Evolutionary conservation across 164 flowering plant genomes (phyloP), one percentile per base, ranked within the genome.

Genomic region (Tinospora cordifolia): DNA sequence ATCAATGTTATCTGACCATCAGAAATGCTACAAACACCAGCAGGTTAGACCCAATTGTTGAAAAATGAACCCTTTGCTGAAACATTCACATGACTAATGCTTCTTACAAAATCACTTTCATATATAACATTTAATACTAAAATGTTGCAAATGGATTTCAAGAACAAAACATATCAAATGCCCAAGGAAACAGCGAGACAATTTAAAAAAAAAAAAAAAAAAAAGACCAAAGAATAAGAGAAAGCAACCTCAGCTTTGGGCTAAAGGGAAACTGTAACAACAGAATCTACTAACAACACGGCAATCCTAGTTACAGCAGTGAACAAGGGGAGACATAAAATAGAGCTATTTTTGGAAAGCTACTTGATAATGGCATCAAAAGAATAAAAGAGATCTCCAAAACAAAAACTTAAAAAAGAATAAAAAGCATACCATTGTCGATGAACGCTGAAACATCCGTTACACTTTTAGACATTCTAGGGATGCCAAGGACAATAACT

Each of bases 1-100:
- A 87, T 73, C 59, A 34, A 10, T 60, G 78, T 80, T 60, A 83
- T 81, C 75, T 90, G 84, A 74, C 95, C 91, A 81, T 87, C 90
- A 71, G 70, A 49, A 60, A 95, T 84, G 79, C 99, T 95, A 76
- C 83, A 85, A 66, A 54, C 73, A 76, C 74, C 34, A 70, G 26
- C 30, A n/a, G 69, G 60, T 54, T 72, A 72, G 14, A 78, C 10
- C n/a, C 13, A 2, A 8, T 13, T 54, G 59, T 54, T 54, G 59
- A 54, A 13, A 7, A 54, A 10, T 15, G 15, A 6, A 26, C 63
- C 25, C 34, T 25, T 60, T 17, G 60, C 60, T 54, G 60, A 22
- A 54, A 54, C n/a, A 54, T 54, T 54, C 21, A n/a, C 11, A 54
- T 54, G 7, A 54, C 60, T 54, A 21, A 54, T n/a, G 60, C 60